A percentile compares a stretch with the other conserved stretches of the same genome.
These are phyloP conservation scores for Punica granatum DNA, from an alignment of 345 rosid species.

Conservation along the genomic window DNA sequence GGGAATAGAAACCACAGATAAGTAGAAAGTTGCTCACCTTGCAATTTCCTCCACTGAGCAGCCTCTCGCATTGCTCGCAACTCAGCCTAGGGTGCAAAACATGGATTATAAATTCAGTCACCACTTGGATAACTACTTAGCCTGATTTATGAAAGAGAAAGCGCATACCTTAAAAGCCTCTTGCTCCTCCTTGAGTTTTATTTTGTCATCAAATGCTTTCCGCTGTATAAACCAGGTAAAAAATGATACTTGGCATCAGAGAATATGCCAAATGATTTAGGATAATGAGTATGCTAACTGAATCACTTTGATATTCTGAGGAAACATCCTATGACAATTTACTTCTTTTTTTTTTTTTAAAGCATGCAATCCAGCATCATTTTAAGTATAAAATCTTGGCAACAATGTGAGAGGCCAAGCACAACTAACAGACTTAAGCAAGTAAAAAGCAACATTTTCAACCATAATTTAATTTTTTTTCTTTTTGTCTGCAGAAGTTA, in stretches of 20 bases:
- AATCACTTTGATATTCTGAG: neutral
- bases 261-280: neutral
- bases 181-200: slow-evolving; percentile 77
- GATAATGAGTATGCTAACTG: neutral
- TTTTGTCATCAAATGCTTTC: slow-evolving; percentile 81
- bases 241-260: neutral
- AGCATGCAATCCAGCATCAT: neutral
- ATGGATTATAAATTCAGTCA: neutral
- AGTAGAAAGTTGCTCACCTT: slow-evolving; percentile 36
- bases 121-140: slow-evolving; percentile 8
- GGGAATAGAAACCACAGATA: neutral
- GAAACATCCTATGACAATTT: neutral
- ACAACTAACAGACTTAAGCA: neutral
- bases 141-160: slow-evolving; percentile 3
- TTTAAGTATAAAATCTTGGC: neutral
- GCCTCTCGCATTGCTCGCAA: slow-evolving; percentile 85
- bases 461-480: neutral
- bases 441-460: neutral
- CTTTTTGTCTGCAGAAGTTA: neutral
- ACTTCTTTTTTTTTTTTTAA: neutral
- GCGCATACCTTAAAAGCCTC: slow-evolving; percentile 73
- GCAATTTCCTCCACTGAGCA: slow-evolving; percentile 88
- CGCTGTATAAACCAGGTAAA: slow-evolving; percentile 38
- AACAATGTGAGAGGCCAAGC: neutral
- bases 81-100: slow-evolving; percentile 45